Evolutionary conservation across 1,284 basidiomycete species (phyloP), one percentile per base, ranked within the genome.

Genomic region (Neotropicomus parvogracilis): DNA sequence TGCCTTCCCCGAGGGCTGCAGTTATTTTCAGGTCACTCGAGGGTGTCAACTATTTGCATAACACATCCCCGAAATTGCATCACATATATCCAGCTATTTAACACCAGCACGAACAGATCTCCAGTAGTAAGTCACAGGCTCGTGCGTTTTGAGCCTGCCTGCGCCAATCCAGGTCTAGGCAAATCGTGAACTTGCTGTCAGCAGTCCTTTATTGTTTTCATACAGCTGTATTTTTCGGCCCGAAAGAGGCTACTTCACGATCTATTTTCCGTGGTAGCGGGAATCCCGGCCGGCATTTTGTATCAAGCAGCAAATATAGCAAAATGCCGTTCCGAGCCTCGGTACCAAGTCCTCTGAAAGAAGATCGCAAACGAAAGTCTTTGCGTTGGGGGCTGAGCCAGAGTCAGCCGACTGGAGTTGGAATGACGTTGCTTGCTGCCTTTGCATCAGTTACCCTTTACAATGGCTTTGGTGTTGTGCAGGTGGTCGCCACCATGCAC

Each of bases 1-100:
- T 47, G 45, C 48, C 29, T 44, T 47, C 50, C 11, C 24, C 36
- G 40, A 39, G 24, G 33, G 35, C 48, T 44, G 16, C 45, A 38
- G 33, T 40, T 8, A 28, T 44, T 46, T 44, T 36, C 20, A 19
- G 33, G 13, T 11, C 12, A 24, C 8, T 9, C n/a, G 21, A 38
- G 9, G 13, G 29, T 10, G 26, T 46, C 33, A 26, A 32, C 4
- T 26, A 31, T 38, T n/a, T 40, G 44, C 31, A 31, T 36, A 45
- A 27, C 26, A 24, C 35, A 37, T 12, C 9, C 28, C 16, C 3
- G 11, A 19, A 42, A 43, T 33, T 13, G 9, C 20, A 24, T n/a
- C 14, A 14, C 8, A 21, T 37, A 9, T 29, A 37, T n/a, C n/a
- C n/a, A n/a, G n/a, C n/a, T n/a, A n/a, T n/a, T n/a, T n/a, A n/a